These are phyloP conservation scores for Teunomyces funiuensis DNA, from an alignment of 805 yeast genomes.

Conservation along the genomic window DNA sequence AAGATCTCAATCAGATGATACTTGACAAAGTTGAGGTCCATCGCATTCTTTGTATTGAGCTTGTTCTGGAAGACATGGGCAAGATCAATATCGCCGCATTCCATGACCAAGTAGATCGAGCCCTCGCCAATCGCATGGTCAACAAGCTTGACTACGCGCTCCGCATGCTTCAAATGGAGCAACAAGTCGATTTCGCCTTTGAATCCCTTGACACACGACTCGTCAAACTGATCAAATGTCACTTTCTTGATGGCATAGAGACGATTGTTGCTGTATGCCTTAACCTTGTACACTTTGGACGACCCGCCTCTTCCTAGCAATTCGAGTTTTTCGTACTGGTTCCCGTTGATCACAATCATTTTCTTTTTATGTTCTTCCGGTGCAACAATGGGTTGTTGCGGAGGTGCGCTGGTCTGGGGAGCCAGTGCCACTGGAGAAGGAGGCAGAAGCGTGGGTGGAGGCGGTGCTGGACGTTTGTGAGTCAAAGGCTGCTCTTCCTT, in stretches of 20 bases:
- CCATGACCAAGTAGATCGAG: conserved; percentile 77
- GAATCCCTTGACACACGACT: conserved; percentile 69
- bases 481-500: background rate
- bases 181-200: conserved; percentile 87
- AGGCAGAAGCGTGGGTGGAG: conserved; percentile 4
- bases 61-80: conserved; percentile 74
- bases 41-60: conserved; percentile 26
- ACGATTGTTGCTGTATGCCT: conserved; percentile 48
- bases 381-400: background rate
- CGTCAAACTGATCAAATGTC: conserved; percentile 77
- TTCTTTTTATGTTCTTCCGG: conserved; percentile 24
- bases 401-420: background rate
- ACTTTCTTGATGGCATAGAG: conserved; percentile 81
- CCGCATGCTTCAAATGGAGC: conserved; percentile 52
- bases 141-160: conserved; percentile 74
- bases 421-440: background rate
- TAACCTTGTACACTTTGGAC: conserved; percentile 84
- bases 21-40: conserved; percentile 75
- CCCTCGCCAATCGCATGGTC: conserved; percentile 72
- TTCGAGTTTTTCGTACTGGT: conserved; percentile 71
- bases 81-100: conserved; percentile 89
- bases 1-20: conserved; percentile 77
- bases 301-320: conserved; percentile 89
- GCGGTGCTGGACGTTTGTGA: conserved; percentile 1
- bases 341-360: conserved; percentile 48